Evolutionary conservation across 257 asterid species (phyloP).

Genomic region (Prunella vulgaris): DNA sequence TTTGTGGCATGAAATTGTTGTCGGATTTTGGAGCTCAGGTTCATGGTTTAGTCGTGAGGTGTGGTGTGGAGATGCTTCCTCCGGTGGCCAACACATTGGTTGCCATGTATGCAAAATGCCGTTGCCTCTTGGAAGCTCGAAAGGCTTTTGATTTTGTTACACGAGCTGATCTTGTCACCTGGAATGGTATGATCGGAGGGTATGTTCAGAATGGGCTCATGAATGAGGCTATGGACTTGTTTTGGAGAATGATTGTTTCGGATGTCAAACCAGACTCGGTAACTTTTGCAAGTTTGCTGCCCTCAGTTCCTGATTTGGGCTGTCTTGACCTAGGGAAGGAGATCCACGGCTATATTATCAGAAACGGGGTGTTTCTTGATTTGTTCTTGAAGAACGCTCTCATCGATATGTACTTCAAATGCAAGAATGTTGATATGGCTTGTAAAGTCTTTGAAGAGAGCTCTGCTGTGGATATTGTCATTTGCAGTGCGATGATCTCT

Average conservation of each 20-base stretch:
- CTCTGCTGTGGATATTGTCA: slow-evolving; percentile 56
- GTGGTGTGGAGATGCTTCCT: slow-evolving; percentile 60
- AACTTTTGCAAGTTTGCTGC: slow-evolving; percentile 81
- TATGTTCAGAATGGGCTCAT: slow-evolving; percentile 67
- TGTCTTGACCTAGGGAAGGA: slow-evolving; percentile 48
- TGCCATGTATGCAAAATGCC: slow-evolving; percentile 66
- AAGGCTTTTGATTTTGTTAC: slow-evolving; percentile 46
- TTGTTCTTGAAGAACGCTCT: slow-evolving; percentile 78
- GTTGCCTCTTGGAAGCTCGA: slow-evolving; percentile 48
- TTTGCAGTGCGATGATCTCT: slow-evolving; percentile 80
- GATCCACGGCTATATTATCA: slow-evolving; percentile 61
- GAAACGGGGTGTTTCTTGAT: slow-evolving; percentile 53
- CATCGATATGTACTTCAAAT: slow-evolving; percentile 78
- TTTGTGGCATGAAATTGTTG: slow-evolving; percentile 54
- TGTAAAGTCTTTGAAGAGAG: slow-evolving; percentile 43
- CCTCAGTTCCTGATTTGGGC: slow-evolving; percentile 48
- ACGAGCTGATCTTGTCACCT: slow-evolving; percentile 45
- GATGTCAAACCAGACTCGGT: slow-evolving; percentile 60
- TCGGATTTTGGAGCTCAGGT: slow-evolving; percentile 51
- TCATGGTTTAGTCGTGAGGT: slow-evolving; percentile 54
- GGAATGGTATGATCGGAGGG: slow-evolving; percentile 89
- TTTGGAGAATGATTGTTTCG: slow-evolving; percentile 43
- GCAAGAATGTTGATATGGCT: slow-evolving; percentile 58
- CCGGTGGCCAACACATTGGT: slow-evolving; percentile 65
- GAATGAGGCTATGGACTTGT: slow-evolving; percentile 49